Conservation (phyloP, 2,329 filamentous ascomycete genomes). For the Diaporthe eres region DNA sequence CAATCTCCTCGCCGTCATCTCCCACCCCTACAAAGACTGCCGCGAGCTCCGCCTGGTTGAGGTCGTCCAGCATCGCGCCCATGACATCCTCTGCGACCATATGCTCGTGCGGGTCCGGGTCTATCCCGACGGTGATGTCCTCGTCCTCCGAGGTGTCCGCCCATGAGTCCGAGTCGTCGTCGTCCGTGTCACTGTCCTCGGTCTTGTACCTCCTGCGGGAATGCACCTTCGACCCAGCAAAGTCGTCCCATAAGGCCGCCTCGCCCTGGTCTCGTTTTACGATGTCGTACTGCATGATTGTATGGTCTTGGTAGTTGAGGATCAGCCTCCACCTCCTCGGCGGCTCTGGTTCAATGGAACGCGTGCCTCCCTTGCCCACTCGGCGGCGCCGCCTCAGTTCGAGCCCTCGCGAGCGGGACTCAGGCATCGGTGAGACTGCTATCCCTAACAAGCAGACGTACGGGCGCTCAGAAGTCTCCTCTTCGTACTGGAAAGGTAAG, state of each 20-base stretch:
- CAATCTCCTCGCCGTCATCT: conserved; percentile 20
- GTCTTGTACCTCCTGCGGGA: neutral
- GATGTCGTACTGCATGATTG: conserved; percentile 79
- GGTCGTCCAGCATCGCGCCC: conserved; percentile 9
- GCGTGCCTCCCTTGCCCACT: conserved; percentile 15
- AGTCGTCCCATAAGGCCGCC: conserved; percentile 42
- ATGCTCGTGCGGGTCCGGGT: neutral
- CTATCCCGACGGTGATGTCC: neutral
- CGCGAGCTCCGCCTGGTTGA: neutral
- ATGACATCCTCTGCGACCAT: neutral
- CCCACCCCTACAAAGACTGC: neutral
- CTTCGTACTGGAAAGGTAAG: conserved; percentile 62
- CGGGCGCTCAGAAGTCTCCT: conserved; percentile 59
- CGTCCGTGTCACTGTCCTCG: neutral
- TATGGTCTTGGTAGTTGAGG: conserved; percentile 79
- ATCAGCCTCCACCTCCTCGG: conserved; percentile 75
- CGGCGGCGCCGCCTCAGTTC: conserved; percentile 42
- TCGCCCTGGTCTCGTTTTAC: conserved; percentile 36
- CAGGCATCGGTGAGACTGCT: conserved; percentile 75
- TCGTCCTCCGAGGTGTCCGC: neutral
- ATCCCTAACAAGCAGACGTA: conserved; percentile 74
- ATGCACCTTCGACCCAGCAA: conserved; percentile 6
- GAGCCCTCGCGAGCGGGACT: conserved; percentile 49
- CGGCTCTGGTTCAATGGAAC: conserved; percentile 41
- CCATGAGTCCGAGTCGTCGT: neutral